phyloP scores from a whole-genome alignment of 2,329 filamentous ascomycete species.

The Talaromyces funiculosus region DNA sequence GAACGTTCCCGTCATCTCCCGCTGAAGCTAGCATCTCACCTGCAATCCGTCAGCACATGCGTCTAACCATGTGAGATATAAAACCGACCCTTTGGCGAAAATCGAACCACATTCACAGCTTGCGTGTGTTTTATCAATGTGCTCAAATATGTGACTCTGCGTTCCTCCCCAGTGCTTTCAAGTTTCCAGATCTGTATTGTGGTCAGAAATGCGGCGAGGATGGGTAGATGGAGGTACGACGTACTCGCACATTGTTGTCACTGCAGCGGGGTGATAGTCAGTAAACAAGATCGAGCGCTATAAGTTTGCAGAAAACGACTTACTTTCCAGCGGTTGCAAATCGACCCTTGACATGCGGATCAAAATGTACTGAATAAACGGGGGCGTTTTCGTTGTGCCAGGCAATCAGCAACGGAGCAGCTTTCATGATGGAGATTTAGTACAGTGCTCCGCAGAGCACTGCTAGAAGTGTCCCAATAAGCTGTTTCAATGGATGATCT shows the following conservation, averaged over 20 bases:
- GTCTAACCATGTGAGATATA: background rate
- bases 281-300: constrained; percentile 5
- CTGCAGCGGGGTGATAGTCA: constrained; percentile 23
- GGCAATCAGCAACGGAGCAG: constrained; percentile 90
- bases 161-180: constrained; percentile 74
- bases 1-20: constrained; percentile 93
- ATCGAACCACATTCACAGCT: constrained; percentile 95
- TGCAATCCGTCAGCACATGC: constrained; percentile 38
- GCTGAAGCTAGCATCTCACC: constrained; percentile 91
- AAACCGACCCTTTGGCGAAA: constrained; percentile 76
- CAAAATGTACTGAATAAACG: constrained; percentile 96
- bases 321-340: constrained; percentile 83
- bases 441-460: constrained; percentile 22
- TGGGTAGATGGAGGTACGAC: constrained; percentile 13
- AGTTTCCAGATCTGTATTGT: constrained; percentile 77
- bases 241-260: constrained; percentile 90
- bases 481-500: background rate
- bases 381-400: constrained; percentile 98
- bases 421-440: constrained; percentile 65
- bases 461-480: constrained; percentile 1
- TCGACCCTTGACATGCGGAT: constrained; percentile 83
- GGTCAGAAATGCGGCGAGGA: constrained; percentile 26
- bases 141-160: constrained; percentile 84
- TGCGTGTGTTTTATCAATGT: constrained; percentile 92
- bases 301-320: background rate